Conservation (phyloP, 108 stramenopile genomes). For the Chaetoceros muelleri region DNA sequence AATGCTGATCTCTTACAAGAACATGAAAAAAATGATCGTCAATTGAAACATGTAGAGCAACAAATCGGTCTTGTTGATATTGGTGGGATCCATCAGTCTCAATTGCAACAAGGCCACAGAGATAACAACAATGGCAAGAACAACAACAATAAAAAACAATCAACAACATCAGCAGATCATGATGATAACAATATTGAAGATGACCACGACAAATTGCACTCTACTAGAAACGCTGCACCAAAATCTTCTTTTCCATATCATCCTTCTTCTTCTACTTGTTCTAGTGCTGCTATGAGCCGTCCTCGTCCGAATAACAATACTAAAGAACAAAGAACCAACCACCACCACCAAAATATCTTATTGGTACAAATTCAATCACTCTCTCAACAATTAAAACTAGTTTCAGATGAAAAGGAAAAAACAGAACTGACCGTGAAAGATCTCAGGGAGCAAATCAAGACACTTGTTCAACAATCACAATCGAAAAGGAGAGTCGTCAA, state of each 20-base stretch:
- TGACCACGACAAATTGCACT: too few relatives aligned
- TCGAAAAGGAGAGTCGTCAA: too few relatives aligned
- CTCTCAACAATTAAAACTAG: background rate
- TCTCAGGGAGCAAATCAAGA: too few relatives aligned
- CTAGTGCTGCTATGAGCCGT: constrained; percentile 1
- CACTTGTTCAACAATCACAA: too few relatives aligned
- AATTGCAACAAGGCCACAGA: background rate
- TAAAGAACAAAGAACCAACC: too few relatives aligned
- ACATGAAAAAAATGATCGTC: too few relatives aligned
- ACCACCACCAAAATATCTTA: background rate
- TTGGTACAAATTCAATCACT: background rate
- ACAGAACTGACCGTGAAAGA: background rate
- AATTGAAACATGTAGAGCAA: constrained; percentile 6
- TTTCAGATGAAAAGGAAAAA: background rate
- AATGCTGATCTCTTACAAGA: too few relatives aligned
- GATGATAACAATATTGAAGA: background rate
- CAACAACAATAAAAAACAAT: background rate
- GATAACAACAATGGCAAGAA: constrained; percentile 3
- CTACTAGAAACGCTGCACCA: too few relatives aligned
- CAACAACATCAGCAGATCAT: background rate
- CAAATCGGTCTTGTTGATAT: constrained; percentile 5
- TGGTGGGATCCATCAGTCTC: background rate
- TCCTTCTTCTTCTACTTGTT: constrained; percentile 18
- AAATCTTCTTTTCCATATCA: constrained; percentile 15
- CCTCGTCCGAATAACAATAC: background rate